Percentiles rank a stretch among this genome's conserved stretches.
Evolutionary conservation across 192 early-diverging fungal genomes (phyloP).

Genomic region (Gryganskiella cystojenkinii): DNA sequence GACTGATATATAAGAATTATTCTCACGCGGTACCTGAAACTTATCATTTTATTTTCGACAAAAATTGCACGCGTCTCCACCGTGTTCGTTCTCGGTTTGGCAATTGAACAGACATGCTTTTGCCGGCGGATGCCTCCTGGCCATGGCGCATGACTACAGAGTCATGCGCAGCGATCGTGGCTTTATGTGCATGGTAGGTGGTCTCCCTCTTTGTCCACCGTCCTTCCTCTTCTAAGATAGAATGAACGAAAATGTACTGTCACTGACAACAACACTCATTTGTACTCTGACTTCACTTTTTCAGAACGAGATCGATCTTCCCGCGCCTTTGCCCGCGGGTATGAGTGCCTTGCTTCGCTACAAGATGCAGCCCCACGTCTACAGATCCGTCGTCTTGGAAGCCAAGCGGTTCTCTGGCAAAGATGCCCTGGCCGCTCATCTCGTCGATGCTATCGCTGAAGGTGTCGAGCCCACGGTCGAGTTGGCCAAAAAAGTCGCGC

Average conservation of each 20-base stretch:
- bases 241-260: no score
- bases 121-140: constrained; percentile 79
- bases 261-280: no score
- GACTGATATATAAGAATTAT: no score
- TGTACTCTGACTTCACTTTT: no score
- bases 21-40: no score
- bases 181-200: constrained; percentile 73
- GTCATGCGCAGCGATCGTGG: constrained; percentile 81
- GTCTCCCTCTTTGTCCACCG: background rate
- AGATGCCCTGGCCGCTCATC: constrained; percentile 66
- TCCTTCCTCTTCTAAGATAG: background rate
- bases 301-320: constrained; percentile 83
- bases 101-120: constrained; percentile 82
- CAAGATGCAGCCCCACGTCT: constrained; percentile 67
- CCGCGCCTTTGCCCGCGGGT: constrained; percentile 70
- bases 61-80: no score
- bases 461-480: constrained; percentile 57
- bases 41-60: no score
- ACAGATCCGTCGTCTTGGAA: constrained; percentile 71
- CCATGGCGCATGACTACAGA: constrained; percentile 72
- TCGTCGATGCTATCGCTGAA: constrained; percentile 69
- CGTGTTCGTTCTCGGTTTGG: no score
- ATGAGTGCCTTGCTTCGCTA: constrained; percentile 75
- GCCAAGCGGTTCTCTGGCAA: constrained; percentile 69
- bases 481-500: constrained; percentile 66